Percentiles rank a stretch among this genome's conserved stretches.
These are phyloP conservation scores for Nemania sp. DNA, from an alignment of 2,329 filamentous ascomycete genomes.

Conservation along the genomic window DNA sequence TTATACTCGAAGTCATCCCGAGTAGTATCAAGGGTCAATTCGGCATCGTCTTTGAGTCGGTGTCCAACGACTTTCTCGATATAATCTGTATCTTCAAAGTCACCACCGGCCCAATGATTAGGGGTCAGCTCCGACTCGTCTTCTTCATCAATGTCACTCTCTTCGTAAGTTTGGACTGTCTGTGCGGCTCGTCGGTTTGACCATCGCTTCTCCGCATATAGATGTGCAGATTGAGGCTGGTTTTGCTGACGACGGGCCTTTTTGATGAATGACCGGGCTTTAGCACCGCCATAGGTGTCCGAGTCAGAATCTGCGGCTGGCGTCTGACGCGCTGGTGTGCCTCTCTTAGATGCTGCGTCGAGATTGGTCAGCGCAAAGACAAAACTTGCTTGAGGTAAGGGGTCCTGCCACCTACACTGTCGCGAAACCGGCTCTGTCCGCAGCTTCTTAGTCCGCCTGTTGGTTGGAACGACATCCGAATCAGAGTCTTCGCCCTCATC, in stretches of 20 bases:
- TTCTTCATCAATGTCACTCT: conserved; percentile 68
- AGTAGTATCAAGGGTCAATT: conserved; percentile 59
- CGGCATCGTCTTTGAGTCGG: conserved; percentile 71
- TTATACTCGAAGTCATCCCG: conserved; percentile 84
- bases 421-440: conserved; percentile 66
- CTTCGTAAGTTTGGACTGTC: conserved; percentile 64
- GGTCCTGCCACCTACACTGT: conserved; percentile 56
- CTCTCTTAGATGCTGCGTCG: conserved; percentile 61
- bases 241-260: conserved; percentile 74
- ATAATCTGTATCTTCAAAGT: conserved; percentile 76
- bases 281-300: conserved; percentile 78
- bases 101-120: conserved; percentile 69
- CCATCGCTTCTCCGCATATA: conserved; percentile 84
- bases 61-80: conserved; percentile 93
- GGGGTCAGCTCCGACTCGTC: conserved; percentile 70
- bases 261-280: conserved; percentile 70
- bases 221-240: conserved; percentile 66
- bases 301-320: conserved; percentile 68
- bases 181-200: conserved; percentile 84
- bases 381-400: conserved; percentile 3
- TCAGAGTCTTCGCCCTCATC: conserved; percentile 71
- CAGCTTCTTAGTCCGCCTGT: conserved; percentile 68
- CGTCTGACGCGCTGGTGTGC: conserved; percentile 59
- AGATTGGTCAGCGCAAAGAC: conserved; percentile 25
- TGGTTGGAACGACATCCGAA: conserved; percentile 67